Evolutionary conservation across 441 rosid genomes (phyloP).

Genomic region (Raphanus hybrid): DNA sequence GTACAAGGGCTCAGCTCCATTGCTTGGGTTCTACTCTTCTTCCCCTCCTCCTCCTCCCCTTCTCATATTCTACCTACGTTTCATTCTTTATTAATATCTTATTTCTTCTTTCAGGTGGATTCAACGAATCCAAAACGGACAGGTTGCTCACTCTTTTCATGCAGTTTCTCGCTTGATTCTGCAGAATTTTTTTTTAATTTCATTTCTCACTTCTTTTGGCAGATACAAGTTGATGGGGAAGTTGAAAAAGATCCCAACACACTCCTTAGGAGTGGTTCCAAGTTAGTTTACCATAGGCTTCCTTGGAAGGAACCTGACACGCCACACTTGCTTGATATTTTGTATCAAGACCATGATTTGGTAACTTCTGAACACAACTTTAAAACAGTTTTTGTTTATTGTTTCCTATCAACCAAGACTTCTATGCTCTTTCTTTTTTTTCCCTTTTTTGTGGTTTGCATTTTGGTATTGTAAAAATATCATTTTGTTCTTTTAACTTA

Average conservation of each 20-base stretch:
- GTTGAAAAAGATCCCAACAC: slow-evolving; percentile 58
- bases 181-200: neutral
- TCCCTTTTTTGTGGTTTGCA: too few relatives aligned
- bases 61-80: neutral
- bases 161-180: neutral
- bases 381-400: neutral
- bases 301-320: slow-evolving; percentile 94
- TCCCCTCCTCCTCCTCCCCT: neutral
- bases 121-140: slow-evolving; percentile 86
- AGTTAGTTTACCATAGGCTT: slow-evolving; percentile 75
- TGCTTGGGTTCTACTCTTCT: slow-evolving; percentile 63
- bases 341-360: slow-evolving; percentile 77
- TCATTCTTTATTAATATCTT: neutral
- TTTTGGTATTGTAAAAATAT: neutral
- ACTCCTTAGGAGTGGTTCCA: slow-evolving; percentile 63
- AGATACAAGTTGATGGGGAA: slow-evolving; percentile 70
- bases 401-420: neutral
- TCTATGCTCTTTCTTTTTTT: neutral
- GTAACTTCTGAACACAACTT: slow-evolving; percentile 43
- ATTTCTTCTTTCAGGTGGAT: slow-evolving; percentile 65
- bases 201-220: slow-evolving; percentile 37
- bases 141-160: slow-evolving; percentile 49
- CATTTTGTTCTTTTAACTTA: neutral
- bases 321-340: slow-evolving; percentile 56
- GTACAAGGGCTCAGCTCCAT: slow-evolving; percentile 78